Evolutionary conservation across 805 yeast genomes (phyloP), one percentile per base, ranked within the genome.

Genomic region (Saturnispora hagleri): DNA sequence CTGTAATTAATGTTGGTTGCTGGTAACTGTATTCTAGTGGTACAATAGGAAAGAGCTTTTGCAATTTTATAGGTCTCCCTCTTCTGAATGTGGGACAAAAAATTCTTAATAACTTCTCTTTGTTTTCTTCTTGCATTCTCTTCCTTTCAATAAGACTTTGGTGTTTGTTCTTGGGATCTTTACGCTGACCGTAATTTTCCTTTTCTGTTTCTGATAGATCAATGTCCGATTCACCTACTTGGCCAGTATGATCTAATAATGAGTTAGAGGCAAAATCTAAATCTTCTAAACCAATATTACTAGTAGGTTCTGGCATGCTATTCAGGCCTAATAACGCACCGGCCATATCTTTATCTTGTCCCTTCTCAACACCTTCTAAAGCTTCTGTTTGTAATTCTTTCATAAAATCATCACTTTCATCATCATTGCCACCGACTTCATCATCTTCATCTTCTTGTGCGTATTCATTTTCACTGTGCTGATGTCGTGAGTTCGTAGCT

Each of bases 31-130:
- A 78, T 52, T 73, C 73, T 17, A 70, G 67, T 1, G 90, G 86
- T 10, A 75, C 65, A 9, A 63, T 73, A 1, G 91, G 84, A 28
- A 84, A 85, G 46, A 86, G 67, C 7, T 76, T 65, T 63, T 84
- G 87, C 77, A 84, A 79, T 57, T 80, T 79, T 58, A 84, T 70
- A 1, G 82, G 75, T 44, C 75, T 70, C 26, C 79, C 74, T 22
- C 70, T 71, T 51, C 73, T 70, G 65, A 82, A 88, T 1, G 76
- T 70, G 0, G 96, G 95, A 61, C 75, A 86, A 59, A 80, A 79
- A 35, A 70, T 68, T 41, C 70, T 65, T 31, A 82, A 63, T 17
- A 73, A 52, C 12, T 61, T 62, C 42, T 68, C 68, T 52, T 50
- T 69, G 51, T 63, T 61, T 24, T 61, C 63, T n/a, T 55, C 54